phyloP scores from a whole-genome alignment of 768 basidiomycete species.

The Cyclocybe cylindracea region DNA sequence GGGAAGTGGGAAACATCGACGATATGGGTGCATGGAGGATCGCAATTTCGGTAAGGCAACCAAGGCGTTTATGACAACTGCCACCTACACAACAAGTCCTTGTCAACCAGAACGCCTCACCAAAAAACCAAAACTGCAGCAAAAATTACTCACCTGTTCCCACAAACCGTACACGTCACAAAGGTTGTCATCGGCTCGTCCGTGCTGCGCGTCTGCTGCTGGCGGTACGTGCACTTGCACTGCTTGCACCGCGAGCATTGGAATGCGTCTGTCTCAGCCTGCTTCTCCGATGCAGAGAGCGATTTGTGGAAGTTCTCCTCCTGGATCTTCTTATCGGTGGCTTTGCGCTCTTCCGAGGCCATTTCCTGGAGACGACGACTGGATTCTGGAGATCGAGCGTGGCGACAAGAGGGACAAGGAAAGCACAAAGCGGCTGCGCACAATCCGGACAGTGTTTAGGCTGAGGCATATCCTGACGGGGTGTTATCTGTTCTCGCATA shows the following conservation, averaged over 20 bases:
- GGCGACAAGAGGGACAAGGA: no score
- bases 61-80: constrained; percentile 37
- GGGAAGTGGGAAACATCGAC: no score
- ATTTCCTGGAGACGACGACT: constrained; percentile 86
- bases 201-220: constrained; percentile 95
- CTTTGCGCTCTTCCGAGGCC: constrained; percentile 91
- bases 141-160: constrained; percentile 2
- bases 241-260: constrained; percentile 95
- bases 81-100: constrained; percentile 32
- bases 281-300: constrained; percentile 83
- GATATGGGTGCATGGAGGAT: no score
- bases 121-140: constrained; percentile 30
- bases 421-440: no score
- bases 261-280: constrained; percentile 98
- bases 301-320: constrained; percentile 90
- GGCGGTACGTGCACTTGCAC: constrained; percentile 89
- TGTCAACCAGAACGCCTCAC: no score
- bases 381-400: no score
- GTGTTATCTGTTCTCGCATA: no score
- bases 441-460: no score
- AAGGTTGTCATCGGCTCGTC: constrained; percentile 99
- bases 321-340: constrained; percentile 78
- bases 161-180: constrained; percentile 63
- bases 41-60: not conserved
- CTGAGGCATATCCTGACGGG: no score